Evolutionary conservation across 176 grass and related monocot species (phyloP).

Genomic region (Sorghum bicolor): Sorghum_bicolor_NCBIv3 NC_012879.2:20060501-20061000

Average conservation of each 20-base stretch:
- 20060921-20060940: neutral
- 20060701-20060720: neutral
- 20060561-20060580: no score
- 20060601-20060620: no score
- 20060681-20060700: neutral
- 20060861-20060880: slow-evolving; percentile 14
- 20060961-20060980: neutral
- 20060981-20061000: neutral
- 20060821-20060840: neutral
- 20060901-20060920: neutral
- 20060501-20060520: no score
- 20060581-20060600: no score
- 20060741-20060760: neutral
- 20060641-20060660: neutral
- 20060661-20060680: neutral
- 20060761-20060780: neutral
- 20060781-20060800: neutral
- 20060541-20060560: no score
- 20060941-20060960: neutral
- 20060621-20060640: no score
- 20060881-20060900: neutral
- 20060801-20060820: neutral
- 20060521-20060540: no score
- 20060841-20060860: neutral
- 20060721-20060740: neutral